Conservation (phyloP, 2,329 filamentous ascomycete species). For the Cladosporium oxysporum region DNA sequence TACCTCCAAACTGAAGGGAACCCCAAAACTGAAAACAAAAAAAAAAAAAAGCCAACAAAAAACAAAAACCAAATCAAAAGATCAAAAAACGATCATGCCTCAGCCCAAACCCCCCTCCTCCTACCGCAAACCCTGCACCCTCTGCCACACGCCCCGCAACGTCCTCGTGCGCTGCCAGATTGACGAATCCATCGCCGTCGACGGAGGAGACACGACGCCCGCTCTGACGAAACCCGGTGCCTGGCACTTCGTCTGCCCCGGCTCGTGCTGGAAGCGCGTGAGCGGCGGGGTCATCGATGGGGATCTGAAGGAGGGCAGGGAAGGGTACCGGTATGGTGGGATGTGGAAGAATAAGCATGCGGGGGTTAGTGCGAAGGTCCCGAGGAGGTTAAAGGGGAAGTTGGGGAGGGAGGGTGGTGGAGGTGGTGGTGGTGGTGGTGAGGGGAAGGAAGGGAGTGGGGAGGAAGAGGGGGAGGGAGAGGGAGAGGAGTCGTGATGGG, state of each 20-base stretch:
- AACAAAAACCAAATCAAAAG: too few species aligned
- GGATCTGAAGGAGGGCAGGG: conserved; percentile 35
- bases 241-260: conserved; percentile 50
- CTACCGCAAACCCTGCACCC: conserved; percentile 43
- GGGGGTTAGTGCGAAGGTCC: conserved; percentile 20
- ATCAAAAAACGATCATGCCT: neutral
- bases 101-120: conserved; percentile 4
- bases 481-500: neutral
- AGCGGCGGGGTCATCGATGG: conserved; percentile 49
- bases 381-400: conserved; percentile 20
- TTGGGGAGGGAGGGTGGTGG: conserved; percentile 8
- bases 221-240: conserved; percentile 21
- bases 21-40: neutral
- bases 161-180: conserved; percentile 49
- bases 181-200: conserved; percentile 31
- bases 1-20: too few species aligned
- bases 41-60: neutral
- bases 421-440: neutral
- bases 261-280: conserved; percentile 46
- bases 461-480: neutral
- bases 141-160: conserved; percentile 41
- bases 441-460: neutral
- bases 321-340: conserved; percentile 41
- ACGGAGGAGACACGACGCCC: too few species aligned
- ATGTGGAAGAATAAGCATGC: conserved; percentile 39